Evolutionary conservation across 345 rosid species (phyloP).

Genomic region (Melaleuca quinquenervia): DNA sequence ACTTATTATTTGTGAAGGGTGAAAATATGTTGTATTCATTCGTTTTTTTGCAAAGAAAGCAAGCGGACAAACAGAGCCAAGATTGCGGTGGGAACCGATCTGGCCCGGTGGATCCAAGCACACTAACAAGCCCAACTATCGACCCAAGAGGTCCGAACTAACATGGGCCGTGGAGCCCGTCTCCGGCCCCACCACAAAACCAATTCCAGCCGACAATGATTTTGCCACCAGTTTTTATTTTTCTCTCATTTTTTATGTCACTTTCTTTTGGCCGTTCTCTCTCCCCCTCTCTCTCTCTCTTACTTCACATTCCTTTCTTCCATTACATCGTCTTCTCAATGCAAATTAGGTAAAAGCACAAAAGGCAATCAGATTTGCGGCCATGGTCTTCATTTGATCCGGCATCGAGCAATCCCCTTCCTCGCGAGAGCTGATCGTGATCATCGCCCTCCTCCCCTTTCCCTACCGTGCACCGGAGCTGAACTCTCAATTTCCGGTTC

Average conservation of each 20-base stretch:
- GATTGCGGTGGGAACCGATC: not conserved
- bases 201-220: not conserved
- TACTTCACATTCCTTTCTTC: not conserved
- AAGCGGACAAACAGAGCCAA: not conserved
- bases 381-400: not conserved
- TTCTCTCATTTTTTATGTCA: not conserved
- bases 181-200: not conserved
- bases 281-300: too few species aligned
- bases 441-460: too few species aligned
- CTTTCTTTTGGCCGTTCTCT: not conserved
- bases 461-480: not conserved
- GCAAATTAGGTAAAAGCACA: not conserved
- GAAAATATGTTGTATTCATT: too few species aligned
- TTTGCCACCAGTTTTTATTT: not conserved
- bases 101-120: not conserved
- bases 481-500: not conserved
- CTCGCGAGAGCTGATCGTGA: not conserved
- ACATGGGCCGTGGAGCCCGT: not conserved
- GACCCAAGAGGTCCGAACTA: not conserved
- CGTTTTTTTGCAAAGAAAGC: too few species aligned
- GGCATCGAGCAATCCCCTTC: not conserved
- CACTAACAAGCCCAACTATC: not conserved
- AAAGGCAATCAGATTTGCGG: not conserved
- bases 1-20: too few species aligned
- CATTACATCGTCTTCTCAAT: not conserved